Evolutionary conservation across 2,329 filamentous ascomycete genomes (phyloP), one percentile per base, ranked within the genome.

Genomic region (Aspergillus spinulosporus): DNA sequence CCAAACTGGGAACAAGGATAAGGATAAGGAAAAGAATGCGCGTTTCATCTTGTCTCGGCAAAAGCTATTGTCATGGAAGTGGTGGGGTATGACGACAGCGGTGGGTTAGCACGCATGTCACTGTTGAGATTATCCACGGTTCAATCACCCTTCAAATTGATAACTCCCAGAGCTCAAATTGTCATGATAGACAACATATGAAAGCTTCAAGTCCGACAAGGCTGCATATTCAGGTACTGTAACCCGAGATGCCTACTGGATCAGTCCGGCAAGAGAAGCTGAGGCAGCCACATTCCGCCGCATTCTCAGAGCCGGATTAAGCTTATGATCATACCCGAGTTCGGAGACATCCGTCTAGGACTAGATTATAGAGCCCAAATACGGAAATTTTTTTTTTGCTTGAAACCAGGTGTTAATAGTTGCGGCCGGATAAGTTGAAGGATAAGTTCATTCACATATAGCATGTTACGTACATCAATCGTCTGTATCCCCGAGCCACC

Each of bases 401-500:
- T n/a, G n/a, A n/a, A n/a, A n/a, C n/a, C n/a, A n/a, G n/a, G n/a
- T n/a, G n/a, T n/a, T n/a, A n/a, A n/a, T n/a, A n/a, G n/a, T 28
- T 28, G 26, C 26, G 26, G 5, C 26, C 26, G 26, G 26, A 28
- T 28, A 28, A 28, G 26, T 28, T 4, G 26, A 28, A 28, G 26
- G 26, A 28, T 45, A 15, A 48, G 21, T 36, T 48, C 44, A 54
- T 54, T 37, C 31, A 43, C 48, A 48, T 26, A 43, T 53, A 34
- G 36, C 51, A 54, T 54, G 37, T 37, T 49, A 49, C 46, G 49
- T 49, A 45, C 39, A 49, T 54, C 39, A 44, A 44, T 49, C 45
- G 11, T 49, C 36, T 37, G 26, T 28, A 28, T 12, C 45, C 39
- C 46, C 15, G 40, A 43, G 28, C 31, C 29, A 34, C 39, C 40